Evolutionary conservation across 176 grass and related monocot genomes (phyloP).

Genomic region (Aegilops tauschii): DNA sequence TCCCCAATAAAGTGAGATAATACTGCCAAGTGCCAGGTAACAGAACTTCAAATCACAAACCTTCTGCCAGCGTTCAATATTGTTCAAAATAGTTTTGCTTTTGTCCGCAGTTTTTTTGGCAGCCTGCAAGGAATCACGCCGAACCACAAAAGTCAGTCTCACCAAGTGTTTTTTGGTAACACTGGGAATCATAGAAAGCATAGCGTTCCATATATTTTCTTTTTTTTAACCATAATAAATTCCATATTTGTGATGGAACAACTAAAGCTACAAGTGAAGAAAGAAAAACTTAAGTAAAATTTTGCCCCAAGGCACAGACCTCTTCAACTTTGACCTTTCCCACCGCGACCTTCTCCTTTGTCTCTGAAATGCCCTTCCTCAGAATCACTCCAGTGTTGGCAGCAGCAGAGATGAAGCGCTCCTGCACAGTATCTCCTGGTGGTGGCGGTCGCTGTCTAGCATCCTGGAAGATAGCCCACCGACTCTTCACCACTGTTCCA

Average conservation of each 20-base stretch:
- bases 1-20: background rate
- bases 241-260: background rate
- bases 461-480: slow-evolving; percentile 83
- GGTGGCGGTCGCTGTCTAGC: slow-evolving; percentile 55
- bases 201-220: background rate
- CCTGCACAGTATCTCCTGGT: slow-evolving; percentile 73
- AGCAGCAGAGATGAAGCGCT: slow-evolving; percentile 77
- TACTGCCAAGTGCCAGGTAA: slow-evolving; percentile 10
- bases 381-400: slow-evolving; percentile 80
- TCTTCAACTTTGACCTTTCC: slow-evolving; percentile 99
- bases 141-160: slow-evolving; percentile 19
- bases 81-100: slow-evolving; percentile 78
- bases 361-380: slow-evolving; percentile 84
- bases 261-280: background rate
- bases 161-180: background rate
- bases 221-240: background rate
- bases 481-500: slow-evolving; percentile 77
- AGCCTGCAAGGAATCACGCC: slow-evolving; percentile 46
- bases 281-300: background rate
- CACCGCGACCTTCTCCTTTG: slow-evolving; percentile 90
- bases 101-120: slow-evolving; percentile 87
- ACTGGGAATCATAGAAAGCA: slow-evolving; percentile 6
- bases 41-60: slow-evolving; percentile 46
- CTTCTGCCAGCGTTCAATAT: slow-evolving; percentile 99
- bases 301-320: slow-evolving; percentile 30